phyloP scores from a whole-genome alignment of 2,329 filamentous ascomycete species.

The Magnaporthales sp. region DNA sequence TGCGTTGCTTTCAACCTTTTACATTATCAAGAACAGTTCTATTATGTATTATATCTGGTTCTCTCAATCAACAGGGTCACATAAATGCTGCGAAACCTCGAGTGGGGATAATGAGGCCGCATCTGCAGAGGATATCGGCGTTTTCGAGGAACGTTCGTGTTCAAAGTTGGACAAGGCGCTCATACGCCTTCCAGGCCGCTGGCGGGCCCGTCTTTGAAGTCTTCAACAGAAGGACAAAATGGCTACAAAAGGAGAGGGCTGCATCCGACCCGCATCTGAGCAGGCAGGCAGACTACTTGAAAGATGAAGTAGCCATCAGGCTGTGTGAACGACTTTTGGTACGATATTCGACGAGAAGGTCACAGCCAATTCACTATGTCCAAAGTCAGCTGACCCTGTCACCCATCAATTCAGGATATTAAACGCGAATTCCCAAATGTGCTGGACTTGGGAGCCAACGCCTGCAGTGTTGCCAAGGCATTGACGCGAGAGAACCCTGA shows the following conservation, averaged over 20 bases:
- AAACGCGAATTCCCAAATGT: conserved; percentile 77
- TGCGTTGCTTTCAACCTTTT: background rate
- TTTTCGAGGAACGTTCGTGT: conserved; percentile 22
- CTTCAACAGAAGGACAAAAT: conserved; percentile 84
- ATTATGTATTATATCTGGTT: conserved; percentile 1
- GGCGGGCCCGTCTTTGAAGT: conserved; percentile 76
- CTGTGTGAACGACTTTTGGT: conserved; percentile 81
- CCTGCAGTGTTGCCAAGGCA: conserved; percentile 84
- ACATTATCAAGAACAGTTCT: background rate
- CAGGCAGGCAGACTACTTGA: conserved; percentile 81
- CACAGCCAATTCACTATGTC: background rate
- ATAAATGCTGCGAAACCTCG: conserved; percentile 6
- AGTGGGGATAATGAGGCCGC: conserved; percentile 9
- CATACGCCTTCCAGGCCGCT: conserved; percentile 70
- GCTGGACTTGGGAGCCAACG: conserved; percentile 90
- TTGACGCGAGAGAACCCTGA: conserved; percentile 64
- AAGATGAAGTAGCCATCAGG: conserved; percentile 80
- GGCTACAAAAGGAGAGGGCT: conserved; percentile 83
- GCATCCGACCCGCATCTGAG: conserved; percentile 62
- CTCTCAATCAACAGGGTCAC: background rate
- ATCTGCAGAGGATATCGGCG: conserved; percentile 8
- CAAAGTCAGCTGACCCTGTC: background rate
- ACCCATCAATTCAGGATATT: conserved; percentile 57
- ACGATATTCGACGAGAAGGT: conserved; percentile 9
- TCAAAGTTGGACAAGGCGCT: conserved; percentile 38